phyloP scores from a whole-genome alignment of 352 stramenopile species.

The Thraustochytrium striatum region DNA sequence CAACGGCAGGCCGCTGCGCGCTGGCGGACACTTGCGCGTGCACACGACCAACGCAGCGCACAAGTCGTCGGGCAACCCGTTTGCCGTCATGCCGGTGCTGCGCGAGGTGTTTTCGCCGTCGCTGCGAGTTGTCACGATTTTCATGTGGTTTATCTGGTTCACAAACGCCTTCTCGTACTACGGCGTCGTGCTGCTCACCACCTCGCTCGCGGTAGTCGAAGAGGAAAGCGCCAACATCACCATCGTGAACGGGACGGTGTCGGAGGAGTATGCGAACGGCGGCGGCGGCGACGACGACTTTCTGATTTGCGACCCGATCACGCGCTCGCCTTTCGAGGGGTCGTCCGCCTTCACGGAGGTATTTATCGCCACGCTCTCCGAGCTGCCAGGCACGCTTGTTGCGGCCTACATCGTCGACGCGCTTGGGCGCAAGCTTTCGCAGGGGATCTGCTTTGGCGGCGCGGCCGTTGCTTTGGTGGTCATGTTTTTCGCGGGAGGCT shows the following conservation, averaged over 20 bases:
- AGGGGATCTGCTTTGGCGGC: conserved; percentile 29
- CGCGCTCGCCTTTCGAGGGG: conserved; percentile 1
- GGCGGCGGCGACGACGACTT: neutral
- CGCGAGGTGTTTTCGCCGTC: conserved; percentile 28
- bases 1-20: conserved; percentile 29
- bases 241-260: too few relatives aligned
- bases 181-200: conserved; percentile 51
- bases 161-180: conserved; percentile 49
- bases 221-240: too few relatives aligned
- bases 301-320: conserved; percentile 16
- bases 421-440: conserved; percentile 33
- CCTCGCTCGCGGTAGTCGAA: conserved; percentile 7
- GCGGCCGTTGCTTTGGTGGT: conserved; percentile 32
- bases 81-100: neutral
- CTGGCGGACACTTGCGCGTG: neutral
- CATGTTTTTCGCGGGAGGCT: neutral
- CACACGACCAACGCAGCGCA: neutral
- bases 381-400: conserved; percentile 50
- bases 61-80: conserved; percentile 5
- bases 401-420: conserved; percentile 41
- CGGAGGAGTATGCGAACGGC: neutral
- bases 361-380: conserved; percentile 34
- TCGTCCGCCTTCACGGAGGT: conserved; percentile 43
- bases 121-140: neutral
- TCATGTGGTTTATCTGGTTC: conserved; percentile 51